phyloP scores from a whole-genome alignment of 768 basidiomycete species.

The Suillus ampliporus region DNA sequence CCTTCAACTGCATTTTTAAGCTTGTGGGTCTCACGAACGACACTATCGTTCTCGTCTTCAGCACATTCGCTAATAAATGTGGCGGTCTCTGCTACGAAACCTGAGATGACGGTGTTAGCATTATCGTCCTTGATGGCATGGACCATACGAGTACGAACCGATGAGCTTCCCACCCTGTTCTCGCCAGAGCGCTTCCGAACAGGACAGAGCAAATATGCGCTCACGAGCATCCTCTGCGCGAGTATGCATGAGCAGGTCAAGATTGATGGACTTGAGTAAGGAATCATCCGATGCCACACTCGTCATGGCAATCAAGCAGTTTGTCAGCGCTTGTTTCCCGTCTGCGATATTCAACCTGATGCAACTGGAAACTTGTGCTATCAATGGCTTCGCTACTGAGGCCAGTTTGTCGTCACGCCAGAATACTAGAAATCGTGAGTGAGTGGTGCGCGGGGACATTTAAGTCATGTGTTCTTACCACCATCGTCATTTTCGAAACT shows the following conservation, averaged over 20 bases:
- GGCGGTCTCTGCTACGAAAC: slow-evolving; percentile 79
- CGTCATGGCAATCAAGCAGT: slow-evolving; percentile 57
- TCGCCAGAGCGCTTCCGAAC: slow-evolving; percentile 77
- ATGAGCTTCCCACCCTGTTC: slow-evolving; percentile 75
- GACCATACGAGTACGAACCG: slow-evolving; percentile 49
- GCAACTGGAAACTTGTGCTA: slow-evolving; percentile 68
- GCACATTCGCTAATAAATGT: slow-evolving; percentile 88
- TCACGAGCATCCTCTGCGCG: slow-evolving; percentile 77
- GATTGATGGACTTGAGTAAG: slow-evolving; percentile 81
- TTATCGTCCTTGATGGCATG: background rate
- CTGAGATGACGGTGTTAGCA: slow-evolving; percentile 42
- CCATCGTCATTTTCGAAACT: slow-evolving; percentile 82
- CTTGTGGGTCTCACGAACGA: slow-evolving; percentile 70
- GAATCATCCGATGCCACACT: slow-evolving; percentile 55
- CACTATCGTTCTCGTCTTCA: slow-evolving; percentile 87
- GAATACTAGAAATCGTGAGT: slow-evolving; percentile 59
- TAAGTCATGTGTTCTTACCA: slow-evolving; percentile 49
- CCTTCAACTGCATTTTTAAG: slow-evolving; percentile 76
- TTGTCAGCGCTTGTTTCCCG: slow-evolving; percentile 48
- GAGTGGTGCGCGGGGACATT: background rate
- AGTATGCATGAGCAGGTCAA: slow-evolving; percentile 86
- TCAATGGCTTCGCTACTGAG: slow-evolving; percentile 60
- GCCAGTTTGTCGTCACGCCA: slow-evolving; percentile 87
- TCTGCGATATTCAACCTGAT: slow-evolving; percentile 43
- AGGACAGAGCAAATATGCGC: slow-evolving; percentile 73